Conservation (phyloP, 2,329 filamentous ascomycete species). For the Epichloe brachyelytri region DNA sequence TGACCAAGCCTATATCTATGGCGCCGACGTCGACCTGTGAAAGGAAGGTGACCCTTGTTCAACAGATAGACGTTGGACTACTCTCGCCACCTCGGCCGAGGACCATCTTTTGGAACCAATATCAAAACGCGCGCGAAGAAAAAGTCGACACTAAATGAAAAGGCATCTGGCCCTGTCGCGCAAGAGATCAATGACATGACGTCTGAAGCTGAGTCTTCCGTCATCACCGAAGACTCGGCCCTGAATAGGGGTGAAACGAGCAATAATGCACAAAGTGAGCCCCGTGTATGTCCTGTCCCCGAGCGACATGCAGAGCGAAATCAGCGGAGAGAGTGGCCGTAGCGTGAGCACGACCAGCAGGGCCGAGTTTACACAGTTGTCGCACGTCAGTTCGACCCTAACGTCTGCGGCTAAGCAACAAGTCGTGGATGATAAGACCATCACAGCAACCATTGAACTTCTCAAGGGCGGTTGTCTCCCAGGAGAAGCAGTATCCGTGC, state of each 20-base stretch:
- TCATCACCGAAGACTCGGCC: constrained; percentile 25
- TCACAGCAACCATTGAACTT: constrained; percentile 75
- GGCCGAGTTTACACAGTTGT: constrained; percentile 26
- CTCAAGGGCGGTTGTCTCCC: constrained; percentile 72
- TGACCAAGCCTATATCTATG: constrained; percentile 82
- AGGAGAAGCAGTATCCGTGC: constrained; percentile 70
- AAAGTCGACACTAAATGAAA: constrained; percentile 35
- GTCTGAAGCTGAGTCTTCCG: constrained; percentile 24
- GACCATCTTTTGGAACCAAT: constrained; percentile 83
- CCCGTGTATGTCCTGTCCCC: constrained; percentile 17
- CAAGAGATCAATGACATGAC: constrained; percentile 25
- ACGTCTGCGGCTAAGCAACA: constrained; percentile 26
- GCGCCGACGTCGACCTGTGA: constrained; percentile 69
- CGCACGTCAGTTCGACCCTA: constrained; percentile 18
- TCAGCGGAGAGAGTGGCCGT: constrained; percentile 56
- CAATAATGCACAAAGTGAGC: constrained; percentile 19
- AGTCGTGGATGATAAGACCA: constrained; percentile 55
- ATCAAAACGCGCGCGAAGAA: constrained; percentile 54
- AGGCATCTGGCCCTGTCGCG: constrained; percentile 26
- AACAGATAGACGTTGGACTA: constrained; percentile 73
- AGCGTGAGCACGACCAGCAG: constrained; percentile 54
- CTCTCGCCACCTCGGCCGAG: constrained; percentile 63
- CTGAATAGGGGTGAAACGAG: constrained; percentile 18
- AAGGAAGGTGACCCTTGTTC: constrained; percentile 63
- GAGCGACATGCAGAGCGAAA: constrained; percentile 51